phyloP scores from a whole-genome alignment of 2,329 filamentous ascomycete species.

The Neofusicoccum kwambonambiense region DNA sequence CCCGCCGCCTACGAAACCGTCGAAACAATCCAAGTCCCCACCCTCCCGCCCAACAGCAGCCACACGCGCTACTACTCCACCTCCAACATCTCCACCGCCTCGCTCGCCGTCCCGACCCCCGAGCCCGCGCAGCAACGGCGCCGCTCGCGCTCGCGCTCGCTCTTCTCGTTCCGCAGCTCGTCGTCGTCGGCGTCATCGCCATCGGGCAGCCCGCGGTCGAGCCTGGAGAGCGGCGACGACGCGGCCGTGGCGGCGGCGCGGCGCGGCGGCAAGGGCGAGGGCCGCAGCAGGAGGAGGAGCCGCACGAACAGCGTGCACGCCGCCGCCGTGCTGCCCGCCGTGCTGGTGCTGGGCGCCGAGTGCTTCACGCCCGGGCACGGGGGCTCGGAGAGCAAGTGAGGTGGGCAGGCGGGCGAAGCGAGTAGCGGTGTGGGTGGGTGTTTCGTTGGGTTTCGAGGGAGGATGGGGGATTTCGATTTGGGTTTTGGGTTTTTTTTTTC shows the following conservation, averaged over 20 bases:
- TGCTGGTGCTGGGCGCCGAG: constrained; percentile 35
- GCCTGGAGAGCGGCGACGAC: not conserved
- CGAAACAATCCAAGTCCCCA: too few species aligned
- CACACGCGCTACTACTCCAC: not conserved
- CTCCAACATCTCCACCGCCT: not conserved
- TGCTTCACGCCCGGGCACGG: constrained; percentile 31
- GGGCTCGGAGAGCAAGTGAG: not conserved
- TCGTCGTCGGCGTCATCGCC: not conserved
- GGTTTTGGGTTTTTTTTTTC: too few species aligned
- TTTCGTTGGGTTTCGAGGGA: not conserved
- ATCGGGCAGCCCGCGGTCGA: not conserved
- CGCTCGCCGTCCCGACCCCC: not conserved
- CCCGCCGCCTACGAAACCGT: too few species aligned
- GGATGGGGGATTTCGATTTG: too few species aligned
- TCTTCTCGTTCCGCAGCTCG: constrained; percentile 2
- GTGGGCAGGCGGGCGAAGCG: too few species aligned
- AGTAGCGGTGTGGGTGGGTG: too few species aligned
- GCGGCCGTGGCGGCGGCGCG: not conserved
- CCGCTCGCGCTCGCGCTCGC: constrained; percentile 1
- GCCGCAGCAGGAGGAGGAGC: not conserved
- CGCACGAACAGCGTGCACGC: constrained; percentile 31
- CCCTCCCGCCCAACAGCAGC: not conserved
- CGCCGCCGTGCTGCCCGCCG: constrained; percentile 35
- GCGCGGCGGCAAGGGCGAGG: not conserved
- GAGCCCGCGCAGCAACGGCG: not conserved